phyloP scores from a whole-genome alignment of 768 basidiomycete genomes.

The Boletales sp. region DNA sequence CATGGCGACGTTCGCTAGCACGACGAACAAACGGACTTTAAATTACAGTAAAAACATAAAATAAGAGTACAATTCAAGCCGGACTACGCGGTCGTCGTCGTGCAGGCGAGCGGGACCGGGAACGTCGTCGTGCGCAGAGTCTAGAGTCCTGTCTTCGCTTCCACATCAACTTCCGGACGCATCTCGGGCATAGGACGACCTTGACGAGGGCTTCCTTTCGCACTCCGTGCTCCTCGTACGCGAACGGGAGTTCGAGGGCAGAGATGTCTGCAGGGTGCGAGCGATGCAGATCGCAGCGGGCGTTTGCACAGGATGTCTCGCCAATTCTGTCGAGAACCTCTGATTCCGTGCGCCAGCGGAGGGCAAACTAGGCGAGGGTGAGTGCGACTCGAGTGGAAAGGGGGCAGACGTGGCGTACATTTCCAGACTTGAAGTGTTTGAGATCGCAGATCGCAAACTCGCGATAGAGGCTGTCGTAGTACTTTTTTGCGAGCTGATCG shows the following conservation, averaged over 20 bases:
- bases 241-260: constrained; percentile 88
- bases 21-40: neutral
- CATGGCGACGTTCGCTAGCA: constrained; percentile 24
- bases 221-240: constrained; percentile 77
- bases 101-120: too few relatives aligned
- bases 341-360: constrained; percentile 90
- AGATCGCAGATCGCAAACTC: constrained; percentile 92
- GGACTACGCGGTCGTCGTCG: too few relatives aligned
- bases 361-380: constrained; percentile 56
- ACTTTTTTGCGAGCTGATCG: constrained; percentile 82
- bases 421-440: constrained; percentile 93
- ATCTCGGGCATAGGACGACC: constrained; percentile 77
- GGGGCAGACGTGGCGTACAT: constrained; percentile 46
- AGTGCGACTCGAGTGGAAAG: neutral
- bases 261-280: constrained; percentile 39
- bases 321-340: constrained; percentile 87
- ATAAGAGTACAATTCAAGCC: too few relatives aligned
- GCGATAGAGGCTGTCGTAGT: constrained; percentile 83
- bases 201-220: constrained; percentile 84
- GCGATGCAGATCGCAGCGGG: constrained; percentile 73
- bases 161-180: constrained; percentile 84
- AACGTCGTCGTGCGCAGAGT: too few relatives aligned
- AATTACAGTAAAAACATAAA: neutral
- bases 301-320: constrained; percentile 85
- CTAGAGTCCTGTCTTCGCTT: constrained; percentile 71